Base-by-base conservation (phyloP, 139 green algal genomes). In the Picochlorum sp. region DNA sequence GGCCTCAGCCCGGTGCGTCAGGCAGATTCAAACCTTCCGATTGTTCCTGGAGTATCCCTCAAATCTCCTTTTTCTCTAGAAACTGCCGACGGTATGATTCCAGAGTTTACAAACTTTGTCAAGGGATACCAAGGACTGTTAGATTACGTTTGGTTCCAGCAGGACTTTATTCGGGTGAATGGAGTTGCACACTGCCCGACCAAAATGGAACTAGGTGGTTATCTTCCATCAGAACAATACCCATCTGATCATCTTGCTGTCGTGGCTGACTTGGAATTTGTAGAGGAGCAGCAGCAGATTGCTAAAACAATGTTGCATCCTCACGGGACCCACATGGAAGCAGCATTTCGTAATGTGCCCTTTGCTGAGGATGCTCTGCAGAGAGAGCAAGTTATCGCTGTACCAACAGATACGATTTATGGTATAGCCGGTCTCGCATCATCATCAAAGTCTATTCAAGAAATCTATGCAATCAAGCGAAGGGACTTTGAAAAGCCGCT, bases 241-340 rank as follows among this genome's bases (percentile, higher is more conserved):
- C 85, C 89, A 0, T 95, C 88, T 0, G 89, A 96, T 70, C 89
- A 96, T 74, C 64, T 96, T 14, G 76, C 88, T 23, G 86, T 86
- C 6, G 68, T 76, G 1, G 16, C 28, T 10, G 60, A 66, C 24
- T 52, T 52, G 57, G 21, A 21, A 21, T 13, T 23, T 45, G 31
- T 13, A 37, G 28, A 57, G 16, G 6, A 57, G 57, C 28, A 45
- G 34, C n/a, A 45, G 18, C n/a, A 55, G 23, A 34, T 65, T 57
- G 47, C 55, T 59, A 44, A 61, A 28, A 26, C 50, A 41, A n/a
- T 34, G 26, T 37, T 49, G n/a, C 18, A 51, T 57, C 47, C 34
- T n/a, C 24, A 50, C 57, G 37, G 37, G 15, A n/a, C 54, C 15
- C 34, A 74, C 21, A 34, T 73, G 49, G 45, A 67, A 6, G 69